These are phyloP conservation scores for Botryotinia globosa DNA, from an alignment of 2,329 filamentous ascomycete species.

Conservation along the genomic window DNA sequence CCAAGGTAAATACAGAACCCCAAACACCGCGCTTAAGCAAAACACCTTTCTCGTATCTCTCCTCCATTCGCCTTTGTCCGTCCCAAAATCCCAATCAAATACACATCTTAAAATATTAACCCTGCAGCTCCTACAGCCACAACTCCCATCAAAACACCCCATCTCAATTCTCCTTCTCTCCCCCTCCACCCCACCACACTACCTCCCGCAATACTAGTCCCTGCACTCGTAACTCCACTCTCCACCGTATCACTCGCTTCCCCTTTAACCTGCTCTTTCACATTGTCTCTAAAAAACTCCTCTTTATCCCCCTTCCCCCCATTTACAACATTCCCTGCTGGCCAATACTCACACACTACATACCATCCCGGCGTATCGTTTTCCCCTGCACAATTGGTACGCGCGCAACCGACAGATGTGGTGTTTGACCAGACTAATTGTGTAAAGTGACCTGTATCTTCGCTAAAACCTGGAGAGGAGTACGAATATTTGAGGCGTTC, in stretches of 20 bases:
- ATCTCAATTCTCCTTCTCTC: background rate
- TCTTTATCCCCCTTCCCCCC: constrained; percentile 44
- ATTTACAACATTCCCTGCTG: constrained; percentile 58
- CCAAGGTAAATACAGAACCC: background rate
- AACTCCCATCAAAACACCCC: background rate
- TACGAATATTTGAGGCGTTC: constrained; percentile 61
- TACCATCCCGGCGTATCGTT: constrained; percentile 53
- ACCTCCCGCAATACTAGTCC: background rate
- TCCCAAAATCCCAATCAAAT: background rate
- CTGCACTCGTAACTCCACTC: constrained; percentile 18
- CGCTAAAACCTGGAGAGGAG: constrained; percentile 51
- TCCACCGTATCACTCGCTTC: constrained; percentile 32
- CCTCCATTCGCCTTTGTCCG: background rate
- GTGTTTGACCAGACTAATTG: constrained; percentile 70
- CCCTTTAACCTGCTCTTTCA: constrained; percentile 28
- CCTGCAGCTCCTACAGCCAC: background rate
- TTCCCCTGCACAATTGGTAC: constrained; percentile 43
- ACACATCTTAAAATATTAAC: background rate
- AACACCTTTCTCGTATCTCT: background rate
- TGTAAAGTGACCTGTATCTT: constrained; percentile 67
- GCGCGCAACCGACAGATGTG: constrained; percentile 55
- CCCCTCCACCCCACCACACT: background rate
- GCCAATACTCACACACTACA: constrained; percentile 69
- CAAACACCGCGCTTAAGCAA: background rate
- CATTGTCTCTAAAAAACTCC: constrained; percentile 44